Evolutionary conservation across 805 yeast genomes (phyloP).

Genomic region (Wickerhamomyces subpelliculosus): DNA sequence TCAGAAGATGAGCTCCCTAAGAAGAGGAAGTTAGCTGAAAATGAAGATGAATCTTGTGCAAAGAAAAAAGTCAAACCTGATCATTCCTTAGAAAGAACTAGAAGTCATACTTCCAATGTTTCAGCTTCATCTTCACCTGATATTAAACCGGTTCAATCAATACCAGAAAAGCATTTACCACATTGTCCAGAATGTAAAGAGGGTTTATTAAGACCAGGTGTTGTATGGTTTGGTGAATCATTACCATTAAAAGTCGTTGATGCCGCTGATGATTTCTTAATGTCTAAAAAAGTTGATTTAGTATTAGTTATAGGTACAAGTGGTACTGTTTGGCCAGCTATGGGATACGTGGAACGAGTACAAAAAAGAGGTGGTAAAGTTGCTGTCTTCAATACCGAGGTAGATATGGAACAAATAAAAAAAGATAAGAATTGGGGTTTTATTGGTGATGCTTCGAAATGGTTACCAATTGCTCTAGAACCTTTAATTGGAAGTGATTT

Average conservation of each 20-base stretch:
- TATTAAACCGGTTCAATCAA: slow-evolving; percentile 38
- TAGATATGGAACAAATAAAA: slow-evolving; percentile 36
- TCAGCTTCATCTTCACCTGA: slow-evolving; percentile 32
- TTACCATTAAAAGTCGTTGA: slow-evolving; percentile 59
- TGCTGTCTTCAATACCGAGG: slow-evolving; percentile 76
- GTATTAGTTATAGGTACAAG: slow-evolving; percentile 82
- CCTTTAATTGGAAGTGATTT: slow-evolving; percentile 35
- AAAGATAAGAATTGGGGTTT: slow-evolving; percentile 58
- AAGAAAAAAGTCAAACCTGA: slow-evolving; percentile 6
- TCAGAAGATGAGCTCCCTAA: slow-evolving; percentile 30
- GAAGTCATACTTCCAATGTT: slow-evolving; percentile 4
- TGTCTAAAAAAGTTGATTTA: slow-evolving; percentile 51
- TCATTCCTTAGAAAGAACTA: slow-evolving; percentile 4
- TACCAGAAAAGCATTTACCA: slow-evolving; percentile 53
- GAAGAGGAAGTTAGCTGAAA: slow-evolving; percentile 7
- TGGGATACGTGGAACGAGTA: slow-evolving; percentile 80
- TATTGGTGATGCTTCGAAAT: slow-evolving; percentile 70
- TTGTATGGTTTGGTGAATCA: slow-evolving; percentile 94
- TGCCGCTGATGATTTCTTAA: slow-evolving; percentile 62
- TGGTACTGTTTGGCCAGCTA: slow-evolving; percentile 86
- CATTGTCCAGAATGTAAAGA: slow-evolving; percentile 69
- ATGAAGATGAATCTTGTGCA: slow-evolving; percentile 2
- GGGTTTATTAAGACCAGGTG: slow-evolving; percentile 76
- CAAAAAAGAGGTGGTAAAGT: slow-evolving; percentile 68
- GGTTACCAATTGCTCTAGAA: slow-evolving; percentile 59